A percentile compares a stretch with the other conserved stretches of the same genome.
Conservation (phyloP, 768 basidiomycete species). For the Gloeophyllum trabeum region DNA sequence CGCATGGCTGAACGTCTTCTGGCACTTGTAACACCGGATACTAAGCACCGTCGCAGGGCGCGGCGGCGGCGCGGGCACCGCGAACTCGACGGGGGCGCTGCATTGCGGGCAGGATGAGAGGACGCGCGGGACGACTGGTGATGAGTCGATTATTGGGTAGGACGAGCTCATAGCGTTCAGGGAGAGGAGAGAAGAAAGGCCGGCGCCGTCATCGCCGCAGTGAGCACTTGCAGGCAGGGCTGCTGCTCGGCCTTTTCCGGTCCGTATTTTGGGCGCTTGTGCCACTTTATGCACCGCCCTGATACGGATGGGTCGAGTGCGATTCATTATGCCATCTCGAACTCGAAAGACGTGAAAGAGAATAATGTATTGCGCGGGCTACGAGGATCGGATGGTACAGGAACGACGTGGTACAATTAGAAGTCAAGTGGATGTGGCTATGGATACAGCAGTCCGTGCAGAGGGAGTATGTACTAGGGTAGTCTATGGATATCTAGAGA, state of each 20-base stretch:
- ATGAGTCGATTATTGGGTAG: conserved; percentile 46
- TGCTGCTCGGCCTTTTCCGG: neutral
- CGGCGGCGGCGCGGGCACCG: conserved; percentile 49
- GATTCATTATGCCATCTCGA: no score
- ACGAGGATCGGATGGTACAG: no score
- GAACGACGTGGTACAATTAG: no score
- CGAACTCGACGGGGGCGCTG: conserved; percentile 49
- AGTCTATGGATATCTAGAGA: no score
- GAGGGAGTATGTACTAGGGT: no score
- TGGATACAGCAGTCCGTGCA: no score
- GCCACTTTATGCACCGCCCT: no score
- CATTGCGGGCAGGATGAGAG: conserved; percentile 52
- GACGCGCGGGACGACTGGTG: conserved; percentile 58
- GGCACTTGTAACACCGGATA: conserved; percentile 64
- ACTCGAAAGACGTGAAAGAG: no score
- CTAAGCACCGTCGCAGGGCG: conserved; percentile 45
- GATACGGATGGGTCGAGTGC: no score
- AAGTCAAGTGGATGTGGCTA: no score
- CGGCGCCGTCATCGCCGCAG: neutral
- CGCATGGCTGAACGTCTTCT: conserved; percentile 43
- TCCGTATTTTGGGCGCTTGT: no score
- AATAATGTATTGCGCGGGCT: no score
- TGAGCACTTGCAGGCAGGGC: neutral
- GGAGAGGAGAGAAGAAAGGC: neutral
- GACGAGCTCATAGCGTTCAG: conserved; percentile 26